A percentile compares a stretch with the other conserved stretches of the same genome.
Conservation (phyloP, 1,284 basidiomycete genomes). For the Ceratobasidium sp. region DNA sequence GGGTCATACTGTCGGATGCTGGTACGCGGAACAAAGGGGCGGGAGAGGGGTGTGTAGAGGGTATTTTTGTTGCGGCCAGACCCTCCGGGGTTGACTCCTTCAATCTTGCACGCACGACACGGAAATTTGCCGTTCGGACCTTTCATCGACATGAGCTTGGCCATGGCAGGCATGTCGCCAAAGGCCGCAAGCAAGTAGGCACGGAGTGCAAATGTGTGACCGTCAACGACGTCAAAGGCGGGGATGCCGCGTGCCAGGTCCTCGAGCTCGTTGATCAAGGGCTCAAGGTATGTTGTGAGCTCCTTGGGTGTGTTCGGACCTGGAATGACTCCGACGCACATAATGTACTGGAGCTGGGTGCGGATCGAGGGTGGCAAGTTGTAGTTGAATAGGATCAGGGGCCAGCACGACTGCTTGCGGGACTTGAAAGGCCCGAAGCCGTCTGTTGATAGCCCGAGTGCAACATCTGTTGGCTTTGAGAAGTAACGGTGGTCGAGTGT, state of each 20-base stretch:
- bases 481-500: constrained; percentile 54
- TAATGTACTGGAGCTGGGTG: constrained; percentile 45
- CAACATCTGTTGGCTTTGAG: constrained; percentile 55
- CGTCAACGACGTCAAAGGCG: constrained; percentile 32
- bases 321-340: constrained; percentile 49
- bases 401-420: constrained; percentile 56
- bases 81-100: constrained; percentile 28
- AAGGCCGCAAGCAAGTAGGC: constrained; percentile 45
- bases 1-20: constrained; percentile 24
- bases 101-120: constrained; percentile 49
- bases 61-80: background rate
- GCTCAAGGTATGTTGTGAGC: constrained; percentile 48
- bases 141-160: constrained; percentile 50
- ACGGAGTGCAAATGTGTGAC: constrained; percentile 44
- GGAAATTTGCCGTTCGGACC: constrained; percentile 48
- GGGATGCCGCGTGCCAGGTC: constrained; percentile 45
- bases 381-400: constrained; percentile 49
- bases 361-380: constrained; percentile 49
- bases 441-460: constrained; percentile 56
- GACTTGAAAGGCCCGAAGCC: constrained; percentile 48
- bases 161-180: constrained; percentile 50
- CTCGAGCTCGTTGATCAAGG: constrained; percentile 47
- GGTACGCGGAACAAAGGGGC: background rate
- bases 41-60: constrained; percentile 43
- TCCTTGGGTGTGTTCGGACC: constrained; percentile 49